Evolutionary conservation across 83 land plant genomes (phyloP).

Genomic region (Picea mariana): DNA sequence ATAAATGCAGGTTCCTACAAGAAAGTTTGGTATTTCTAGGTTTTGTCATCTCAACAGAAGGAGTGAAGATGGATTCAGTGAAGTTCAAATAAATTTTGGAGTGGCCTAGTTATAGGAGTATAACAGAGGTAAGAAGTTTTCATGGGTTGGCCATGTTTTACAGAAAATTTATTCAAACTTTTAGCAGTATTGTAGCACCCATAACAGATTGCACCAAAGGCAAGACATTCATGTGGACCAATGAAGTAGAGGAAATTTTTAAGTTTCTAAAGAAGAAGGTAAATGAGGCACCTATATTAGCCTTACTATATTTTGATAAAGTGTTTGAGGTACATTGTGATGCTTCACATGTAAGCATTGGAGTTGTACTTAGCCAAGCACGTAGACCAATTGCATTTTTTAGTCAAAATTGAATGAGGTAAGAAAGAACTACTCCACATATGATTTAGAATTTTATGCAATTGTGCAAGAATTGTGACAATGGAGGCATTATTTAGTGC

Average conservation of each 20-base stretch:
- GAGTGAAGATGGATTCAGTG: background rate
- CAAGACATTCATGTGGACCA: background rate
- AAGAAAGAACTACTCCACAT: background rate
- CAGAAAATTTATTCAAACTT: constrained; percentile 17
- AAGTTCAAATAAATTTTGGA: constrained; percentile 19
- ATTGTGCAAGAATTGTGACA: too few relatives aligned
- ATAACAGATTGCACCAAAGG: background rate
- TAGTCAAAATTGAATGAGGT: constrained; percentile 3
- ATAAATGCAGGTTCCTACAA: constrained; percentile 11
- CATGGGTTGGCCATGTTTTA: constrained; percentile 19
- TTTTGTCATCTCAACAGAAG: background rate
- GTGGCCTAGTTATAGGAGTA: constrained; percentile 7
- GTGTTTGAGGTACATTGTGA: constrained; percentile 19
- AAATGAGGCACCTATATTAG: background rate
- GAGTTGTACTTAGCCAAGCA: constrained; percentile 7
- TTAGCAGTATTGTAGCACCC: constrained; percentile 5
- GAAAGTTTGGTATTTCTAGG: background rate
- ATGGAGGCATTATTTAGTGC: too few relatives aligned
- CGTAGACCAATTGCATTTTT: background rate
- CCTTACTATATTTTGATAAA: background rate
- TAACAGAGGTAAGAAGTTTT: constrained; percentile 13
- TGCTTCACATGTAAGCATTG: constrained; percentile 10
- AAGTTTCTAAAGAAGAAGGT: background rate
- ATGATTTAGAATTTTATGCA: background rate
- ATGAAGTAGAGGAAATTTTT: background rate